Conservation (phyloP, 306 rosid species). For the Glycine latifolia region DNA sequence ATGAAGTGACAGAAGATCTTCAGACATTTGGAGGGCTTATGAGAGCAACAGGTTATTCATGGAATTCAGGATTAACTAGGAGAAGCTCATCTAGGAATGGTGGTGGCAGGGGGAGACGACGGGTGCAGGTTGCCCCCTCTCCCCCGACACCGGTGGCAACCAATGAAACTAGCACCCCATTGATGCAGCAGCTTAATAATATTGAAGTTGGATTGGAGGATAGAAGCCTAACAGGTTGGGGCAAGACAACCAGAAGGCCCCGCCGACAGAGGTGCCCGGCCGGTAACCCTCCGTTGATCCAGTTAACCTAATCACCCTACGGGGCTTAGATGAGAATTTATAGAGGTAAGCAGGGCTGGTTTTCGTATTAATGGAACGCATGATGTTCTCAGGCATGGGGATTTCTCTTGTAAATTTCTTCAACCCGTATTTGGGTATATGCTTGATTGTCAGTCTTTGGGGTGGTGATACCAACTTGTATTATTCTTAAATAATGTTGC, state of each 20-base stretch:
- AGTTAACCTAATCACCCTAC: conserved; percentile 66
- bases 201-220: conserved; percentile 86
- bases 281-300: conserved; percentile 67
- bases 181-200: conserved; percentile 68
- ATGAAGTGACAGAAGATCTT: conserved; percentile 96
- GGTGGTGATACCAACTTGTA: conserved; percentile 72
- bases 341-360: conserved; percentile 63
- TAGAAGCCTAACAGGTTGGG: conserved; percentile 96
- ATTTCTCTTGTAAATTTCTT: conserved; percentile 77
- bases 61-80: conserved; percentile 85
- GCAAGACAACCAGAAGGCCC: conserved; percentile 95
- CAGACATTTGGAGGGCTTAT: conserved; percentile 95
- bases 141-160: conserved; percentile 54
- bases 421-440: conserved; percentile 62
- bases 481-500: conserved; percentile 79
- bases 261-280: conserved; percentile 93
- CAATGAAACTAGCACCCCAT: conserved; percentile 58
- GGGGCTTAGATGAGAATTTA: conserved; percentile 69
- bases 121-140: conserved; percentile 59
- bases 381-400: conserved; percentile 58
- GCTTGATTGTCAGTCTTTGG: conserved; percentile 71
- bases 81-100: conserved; percentile 85
- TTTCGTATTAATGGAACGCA: conserved; percentile 56
- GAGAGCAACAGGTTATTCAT: conserved; percentile 85
- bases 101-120: conserved; percentile 82